Conservation (phyloP, 2,329 filamentous ascomycete genomes). For the Hypoxylon sp. region DNA sequence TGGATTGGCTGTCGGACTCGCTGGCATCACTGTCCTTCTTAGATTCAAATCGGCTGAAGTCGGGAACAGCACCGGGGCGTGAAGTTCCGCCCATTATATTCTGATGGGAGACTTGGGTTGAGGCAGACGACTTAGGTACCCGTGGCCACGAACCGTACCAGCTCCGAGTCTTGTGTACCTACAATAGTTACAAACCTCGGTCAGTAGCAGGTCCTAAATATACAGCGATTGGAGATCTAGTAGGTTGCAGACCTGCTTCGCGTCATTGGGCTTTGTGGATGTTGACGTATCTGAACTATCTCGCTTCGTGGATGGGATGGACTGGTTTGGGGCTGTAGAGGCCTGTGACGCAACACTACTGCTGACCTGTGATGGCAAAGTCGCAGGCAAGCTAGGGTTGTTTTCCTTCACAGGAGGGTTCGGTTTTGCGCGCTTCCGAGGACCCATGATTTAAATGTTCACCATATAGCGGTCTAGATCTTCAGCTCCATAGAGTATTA, state of each 20-base stretch:
- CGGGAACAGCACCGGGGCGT: slow-evolving; percentile 61
- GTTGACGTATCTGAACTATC: slow-evolving; percentile 39
- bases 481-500: slow-evolving; percentile 26
- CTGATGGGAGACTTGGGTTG: slow-evolving; percentile 72
- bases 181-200: slow-evolving; percentile 19
- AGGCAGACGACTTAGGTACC: slow-evolving; percentile 69
- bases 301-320: slow-evolving; percentile 45
- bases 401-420: slow-evolving; percentile 52
- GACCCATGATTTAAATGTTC: slow-evolving; percentile 55
- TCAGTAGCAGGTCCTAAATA: slow-evolving; percentile 36
- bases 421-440: slow-evolving; percentile 60
- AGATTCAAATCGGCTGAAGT: slow-evolving; percentile 67
- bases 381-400: slow-evolving; percentile 42
- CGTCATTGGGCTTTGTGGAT: slow-evolving; percentile 35
- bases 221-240: slow-evolving; percentile 1
- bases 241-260: slow-evolving; percentile 44
- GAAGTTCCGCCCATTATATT: slow-evolving; percentile 71
- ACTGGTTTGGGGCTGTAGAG: slow-evolving; percentile 34
- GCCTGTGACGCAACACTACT: slow-evolving; percentile 49
- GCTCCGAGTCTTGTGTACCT: slow-evolving; percentile 69
- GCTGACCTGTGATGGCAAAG: slow-evolving; percentile 42
- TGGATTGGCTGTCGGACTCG: slow-evolving; percentile 53
- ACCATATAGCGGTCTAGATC: slow-evolving; percentile 19
- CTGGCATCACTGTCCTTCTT: slow-evolving; percentile 57
- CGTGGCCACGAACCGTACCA: slow-evolving; percentile 76